These are phyloP conservation scores for Conidiobolus incongruus DNA, from an alignment of 371 early-diverging fungal genomes.

Conservation along the genomic window DNA sequence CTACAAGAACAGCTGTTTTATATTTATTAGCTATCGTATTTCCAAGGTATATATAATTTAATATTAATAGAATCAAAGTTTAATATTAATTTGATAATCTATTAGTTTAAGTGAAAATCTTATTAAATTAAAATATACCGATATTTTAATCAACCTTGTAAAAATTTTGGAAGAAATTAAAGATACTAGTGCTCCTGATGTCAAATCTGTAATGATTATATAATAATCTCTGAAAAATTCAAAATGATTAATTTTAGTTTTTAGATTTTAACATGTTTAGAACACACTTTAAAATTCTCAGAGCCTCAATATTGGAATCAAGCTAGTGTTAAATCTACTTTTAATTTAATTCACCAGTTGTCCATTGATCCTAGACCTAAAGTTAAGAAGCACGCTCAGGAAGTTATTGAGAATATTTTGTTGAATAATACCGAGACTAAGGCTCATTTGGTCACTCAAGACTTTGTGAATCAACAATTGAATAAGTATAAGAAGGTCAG, in stretches of 20 bases:
- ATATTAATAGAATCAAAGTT: constrained; percentile 10
- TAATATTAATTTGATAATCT: constrained; percentile 4
- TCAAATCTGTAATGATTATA: constrained; percentile 21
- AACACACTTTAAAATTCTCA: constrained; percentile 52
- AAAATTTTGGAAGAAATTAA: constrained; percentile 26
- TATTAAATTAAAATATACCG: constrained; percentile 34
- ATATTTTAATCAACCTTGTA: constrained; percentile 28
- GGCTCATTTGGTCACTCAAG: constrained; percentile 41
- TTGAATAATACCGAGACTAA: constrained; percentile 49
- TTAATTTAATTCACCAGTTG: constrained; percentile 45
- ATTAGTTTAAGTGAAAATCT: constrained; percentile 28
- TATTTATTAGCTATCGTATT: constrained; percentile 65
- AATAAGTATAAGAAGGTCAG: constrained; percentile 40
- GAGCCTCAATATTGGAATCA: constrained; percentile 52
- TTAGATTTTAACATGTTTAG: constrained; percentile 43
- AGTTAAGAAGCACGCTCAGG: constrained; percentile 73
- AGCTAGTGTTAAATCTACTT: constrained; percentile 34
- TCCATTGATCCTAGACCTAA: constrained; percentile 71
- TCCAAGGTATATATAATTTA: constrained; percentile 25
- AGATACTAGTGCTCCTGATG: constrained; percentile 44
- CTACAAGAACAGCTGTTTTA: constrained; percentile 37
- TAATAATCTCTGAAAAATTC: background rate
- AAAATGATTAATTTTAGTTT: background rate
- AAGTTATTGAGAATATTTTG: constrained; percentile 45
- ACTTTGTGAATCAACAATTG: constrained; percentile 42